These are phyloP conservation scores for Yamadazyma dushanensis DNA, from an alignment of 1,139 yeast species.

Conservation along the genomic window DNA sequence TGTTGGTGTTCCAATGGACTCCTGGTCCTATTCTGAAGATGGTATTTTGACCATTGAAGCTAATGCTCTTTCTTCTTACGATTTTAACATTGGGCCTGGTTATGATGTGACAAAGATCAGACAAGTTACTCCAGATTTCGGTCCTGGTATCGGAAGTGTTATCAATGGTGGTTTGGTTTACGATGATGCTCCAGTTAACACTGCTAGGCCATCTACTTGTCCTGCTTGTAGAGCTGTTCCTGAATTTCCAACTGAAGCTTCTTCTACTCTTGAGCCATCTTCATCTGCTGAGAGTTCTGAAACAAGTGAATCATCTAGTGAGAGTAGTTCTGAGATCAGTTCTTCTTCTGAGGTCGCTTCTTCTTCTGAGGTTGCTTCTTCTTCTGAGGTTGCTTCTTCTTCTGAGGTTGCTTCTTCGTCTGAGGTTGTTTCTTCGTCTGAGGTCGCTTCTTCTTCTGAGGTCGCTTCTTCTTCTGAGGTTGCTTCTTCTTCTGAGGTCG, in stretches of 20 bases:
- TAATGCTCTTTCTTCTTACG: constrained; percentile 10
- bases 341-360: constrained; percentile 6
- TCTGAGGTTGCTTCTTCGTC: constrained; percentile 1
- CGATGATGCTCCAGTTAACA: constrained; percentile 13
- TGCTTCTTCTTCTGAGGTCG: constrained; percentile 7
- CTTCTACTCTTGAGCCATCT: constrained; percentile 9
- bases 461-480: constrained; percentile 6
- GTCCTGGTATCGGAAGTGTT: constrained; percentile 14
- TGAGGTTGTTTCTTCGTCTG: constrained; percentile 1
- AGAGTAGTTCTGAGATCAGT: constrained; percentile 2
- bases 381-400: constrained; percentile 4
- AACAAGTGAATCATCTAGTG: too few relatives aligned
- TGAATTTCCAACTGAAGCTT: constrained; percentile 8
- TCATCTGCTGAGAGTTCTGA: constrained; percentile 8
- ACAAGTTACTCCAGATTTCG: constrained; percentile 14
- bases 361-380: constrained; percentile 5
- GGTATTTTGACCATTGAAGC: constrained; percentile 16
- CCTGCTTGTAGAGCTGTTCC: constrained; percentile 13
- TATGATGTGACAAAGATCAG: constrained; percentile 15
- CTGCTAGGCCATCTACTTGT: constrained; percentile 14
- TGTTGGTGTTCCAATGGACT: constrained; percentile 18
- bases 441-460: constrained; percentile 10
- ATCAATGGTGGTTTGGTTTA: constrained; percentile 16
- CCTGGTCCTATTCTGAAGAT: constrained; percentile 12
- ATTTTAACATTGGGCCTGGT: constrained; percentile 18